Evolutionary conservation across 192 early-diverging fungal species (phyloP).

Genomic region (Radiomyces spectabilis): DNA sequence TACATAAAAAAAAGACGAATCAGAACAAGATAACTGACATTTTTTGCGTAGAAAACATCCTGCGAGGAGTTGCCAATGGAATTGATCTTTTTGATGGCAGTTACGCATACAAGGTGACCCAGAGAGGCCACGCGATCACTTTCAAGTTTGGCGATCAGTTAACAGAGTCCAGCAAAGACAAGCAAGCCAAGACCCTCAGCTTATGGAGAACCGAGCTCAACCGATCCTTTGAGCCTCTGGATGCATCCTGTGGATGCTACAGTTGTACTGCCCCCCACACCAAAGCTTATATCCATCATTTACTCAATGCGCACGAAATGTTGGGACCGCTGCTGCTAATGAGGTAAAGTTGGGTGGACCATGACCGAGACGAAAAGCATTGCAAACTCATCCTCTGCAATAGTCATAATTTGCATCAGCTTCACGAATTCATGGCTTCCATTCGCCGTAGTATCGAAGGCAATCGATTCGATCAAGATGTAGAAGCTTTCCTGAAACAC

Average conservation of each 20-base stretch:
- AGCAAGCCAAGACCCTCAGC: slow-evolving; percentile 33
- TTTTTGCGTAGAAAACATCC: slow-evolving; percentile 33
- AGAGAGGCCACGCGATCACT: slow-evolving; percentile 57
- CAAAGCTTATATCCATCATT: slow-evolving; percentile 68
- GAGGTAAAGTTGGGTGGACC: slow-evolving; percentile 28
- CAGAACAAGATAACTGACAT: too few relatives aligned
- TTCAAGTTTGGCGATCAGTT: slow-evolving; percentile 34
- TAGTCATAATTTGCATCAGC: slow-evolving; percentile 27
- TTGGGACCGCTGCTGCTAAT: slow-evolving; percentile 66
- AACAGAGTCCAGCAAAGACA: not conserved
- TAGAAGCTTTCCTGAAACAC: slow-evolving; percentile 13
- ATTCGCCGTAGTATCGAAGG: slow-evolving; percentile 19
- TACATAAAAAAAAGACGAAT: too few relatives aligned
- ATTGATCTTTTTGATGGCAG: slow-evolving; percentile 66
- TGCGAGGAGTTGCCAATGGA: slow-evolving; percentile 43
- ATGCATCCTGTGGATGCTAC: slow-evolving; percentile 55
- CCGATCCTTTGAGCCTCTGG: slow-evolving; percentile 53
- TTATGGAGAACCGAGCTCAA: slow-evolving; percentile 49
- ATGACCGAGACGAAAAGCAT: not conserved
- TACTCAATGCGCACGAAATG: slow-evolving; percentile 71
- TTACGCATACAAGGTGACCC: slow-evolving; percentile 56
- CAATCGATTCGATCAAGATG: slow-evolving; percentile 9
- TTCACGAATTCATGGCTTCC: slow-evolving; percentile 16
- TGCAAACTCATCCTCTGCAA: not conserved
- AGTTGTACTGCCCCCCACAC: slow-evolving; percentile 55